Evolutionary conservation across 495 filamentous ascomycete species (phyloP).

Genomic region (Geoglossum glabrum): DNA sequence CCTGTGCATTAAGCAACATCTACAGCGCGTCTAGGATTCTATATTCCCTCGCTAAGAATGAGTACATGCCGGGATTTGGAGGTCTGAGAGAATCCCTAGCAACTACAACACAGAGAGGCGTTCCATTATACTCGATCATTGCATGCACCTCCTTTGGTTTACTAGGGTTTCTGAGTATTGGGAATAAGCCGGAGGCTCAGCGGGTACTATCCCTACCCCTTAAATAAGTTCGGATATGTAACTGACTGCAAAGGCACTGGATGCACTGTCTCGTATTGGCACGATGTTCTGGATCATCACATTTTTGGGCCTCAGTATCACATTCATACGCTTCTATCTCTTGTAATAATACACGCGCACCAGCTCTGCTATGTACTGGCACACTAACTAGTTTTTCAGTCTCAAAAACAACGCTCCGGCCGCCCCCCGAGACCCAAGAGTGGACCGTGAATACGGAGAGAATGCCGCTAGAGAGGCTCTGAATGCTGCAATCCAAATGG

Average conservation of each 20-base stretch:
- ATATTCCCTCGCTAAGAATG: neutral
- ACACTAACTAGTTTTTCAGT: neutral
- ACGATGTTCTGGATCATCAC: neutral
- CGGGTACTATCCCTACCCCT: neutral
- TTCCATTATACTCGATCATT: neutral
- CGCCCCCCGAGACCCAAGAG: neutral
- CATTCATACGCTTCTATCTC: neutral
- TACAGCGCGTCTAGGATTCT: neutral
- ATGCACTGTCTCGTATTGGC: neutral
- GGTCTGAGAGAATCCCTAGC: neutral
- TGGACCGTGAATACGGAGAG: neutral
- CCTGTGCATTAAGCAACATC: neutral
- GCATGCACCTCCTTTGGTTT: neutral
- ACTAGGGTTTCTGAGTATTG: neutral
- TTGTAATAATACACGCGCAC: neutral
- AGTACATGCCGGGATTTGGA: neutral
- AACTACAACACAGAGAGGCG: neutral
- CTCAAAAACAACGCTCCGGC: neutral
- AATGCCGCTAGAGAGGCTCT: neutral
- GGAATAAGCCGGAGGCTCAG: neutral
- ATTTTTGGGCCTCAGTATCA: neutral
- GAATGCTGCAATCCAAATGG: neutral
- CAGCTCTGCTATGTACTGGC: neutral
- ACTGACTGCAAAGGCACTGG: neutral
- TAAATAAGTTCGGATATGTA: neutral